These are phyloP conservation scores for Citrus inodora DNA, from an alignment of 345 rosid species.

Conservation along the genomic window DNA sequence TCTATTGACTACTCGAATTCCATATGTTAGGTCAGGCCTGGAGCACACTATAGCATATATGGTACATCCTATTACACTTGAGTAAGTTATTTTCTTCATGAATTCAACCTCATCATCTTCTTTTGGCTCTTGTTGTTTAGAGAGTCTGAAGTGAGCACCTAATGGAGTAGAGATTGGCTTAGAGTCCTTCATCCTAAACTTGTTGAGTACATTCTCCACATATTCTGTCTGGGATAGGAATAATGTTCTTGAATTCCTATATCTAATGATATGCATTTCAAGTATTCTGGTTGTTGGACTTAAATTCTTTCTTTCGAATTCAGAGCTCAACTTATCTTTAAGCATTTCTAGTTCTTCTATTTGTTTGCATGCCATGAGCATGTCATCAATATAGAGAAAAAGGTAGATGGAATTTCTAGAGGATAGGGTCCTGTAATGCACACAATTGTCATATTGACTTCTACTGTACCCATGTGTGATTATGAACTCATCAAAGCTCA, in stretches of 20 bases:
- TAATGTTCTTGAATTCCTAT: not conserved
- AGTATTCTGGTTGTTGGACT: rapidly evolving
- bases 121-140: not conserved
- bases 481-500: not conserved
- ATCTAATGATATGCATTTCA: rapidly evolving
- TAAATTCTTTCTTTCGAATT: rapidly evolving
- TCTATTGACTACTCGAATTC: rapidly evolving
- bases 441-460: not conserved
- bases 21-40: rapidly evolving
- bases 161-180: not conserved
- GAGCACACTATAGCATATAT: too few species aligned
- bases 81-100: too few species aligned
- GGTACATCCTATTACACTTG: rapidly evolving
- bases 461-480: not conserved
- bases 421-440: rapidly evolving
- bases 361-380: too few species aligned
- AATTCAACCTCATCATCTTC: too few species aligned
- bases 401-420: too few species aligned
- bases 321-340: too few species aligned
- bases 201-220: not conserved
- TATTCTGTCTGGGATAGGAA: rapidly evolving
- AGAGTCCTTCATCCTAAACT: not conserved
- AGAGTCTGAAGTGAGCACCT: not conserved
- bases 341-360: rapidly evolving
- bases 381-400: too few species aligned